Evolutionary conservation across 2,329 filamentous ascomycete genomes (phyloP).

Genomic region (Blastomyces gilchristii): DNA sequence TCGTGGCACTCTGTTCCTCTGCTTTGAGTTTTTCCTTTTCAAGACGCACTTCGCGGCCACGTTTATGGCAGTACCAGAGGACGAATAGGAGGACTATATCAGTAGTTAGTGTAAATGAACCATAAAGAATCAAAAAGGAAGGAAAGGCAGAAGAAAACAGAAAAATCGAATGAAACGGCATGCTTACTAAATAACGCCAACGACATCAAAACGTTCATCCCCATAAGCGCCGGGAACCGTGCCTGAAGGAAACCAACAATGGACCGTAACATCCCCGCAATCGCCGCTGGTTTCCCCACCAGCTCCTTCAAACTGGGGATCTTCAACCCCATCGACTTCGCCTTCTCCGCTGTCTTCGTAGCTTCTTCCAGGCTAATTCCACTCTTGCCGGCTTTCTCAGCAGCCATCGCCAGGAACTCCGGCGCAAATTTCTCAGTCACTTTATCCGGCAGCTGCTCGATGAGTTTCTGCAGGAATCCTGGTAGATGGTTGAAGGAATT

Average conservation of each 20-base stretch:
- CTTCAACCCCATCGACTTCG: slow-evolving; percentile 55
- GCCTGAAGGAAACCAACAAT: slow-evolving; percentile 82
- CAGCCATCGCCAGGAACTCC: slow-evolving; percentile 68
- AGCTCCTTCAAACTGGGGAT: slow-evolving; percentile 67
- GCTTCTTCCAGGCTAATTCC: slow-evolving; percentile 49
- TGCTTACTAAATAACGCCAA: slow-evolving; percentile 72
- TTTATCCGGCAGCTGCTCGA: slow-evolving; percentile 74
- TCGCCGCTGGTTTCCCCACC: slow-evolving; percentile 74
- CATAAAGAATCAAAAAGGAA: not conserved
- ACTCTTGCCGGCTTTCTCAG: slow-evolving; percentile 53
- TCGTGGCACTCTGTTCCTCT: slow-evolving; percentile 24
- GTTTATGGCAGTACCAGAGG: slow-evolving; percentile 97
- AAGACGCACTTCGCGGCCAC: slow-evolving; percentile 74
- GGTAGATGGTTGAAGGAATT: slow-evolving; percentile 60
- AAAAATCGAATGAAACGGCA: not conserved
- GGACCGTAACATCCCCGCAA: slow-evolving; percentile 74
- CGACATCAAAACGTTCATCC: slow-evolving; percentile 84
- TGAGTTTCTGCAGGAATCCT: slow-evolving; percentile 69
- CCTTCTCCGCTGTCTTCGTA: slow-evolving; percentile 44
- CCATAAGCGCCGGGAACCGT: slow-evolving; percentile 81
- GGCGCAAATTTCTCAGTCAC: slow-evolving; percentile 66
- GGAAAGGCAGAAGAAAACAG: not conserved
- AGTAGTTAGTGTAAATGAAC: slow-evolving; percentile 7
- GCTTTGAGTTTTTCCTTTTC: slow-evolving; percentile 46
- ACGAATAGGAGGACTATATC: slow-evolving; percentile 74